Base-by-base conservation (phyloP, 2,329 filamentous ascomycete genomes). In the Bipolaris gigantea region DNA sequence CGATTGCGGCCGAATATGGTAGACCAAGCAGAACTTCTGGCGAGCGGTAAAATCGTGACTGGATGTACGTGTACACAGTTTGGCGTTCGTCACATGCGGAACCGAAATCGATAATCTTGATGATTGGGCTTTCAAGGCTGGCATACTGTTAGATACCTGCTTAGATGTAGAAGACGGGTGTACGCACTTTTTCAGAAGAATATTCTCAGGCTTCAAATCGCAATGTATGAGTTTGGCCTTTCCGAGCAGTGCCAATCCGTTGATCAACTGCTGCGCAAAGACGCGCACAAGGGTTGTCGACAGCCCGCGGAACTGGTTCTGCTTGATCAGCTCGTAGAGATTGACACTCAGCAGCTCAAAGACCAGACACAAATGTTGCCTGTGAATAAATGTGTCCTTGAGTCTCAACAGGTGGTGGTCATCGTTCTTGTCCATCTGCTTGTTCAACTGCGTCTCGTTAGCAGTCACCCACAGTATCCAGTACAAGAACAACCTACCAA, bases 31-130 rank as follows among this genome's bases (percentile, higher is more conserved):
- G 77, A 11, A 99, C 94, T 74, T 99, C 94, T 1, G 94, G 94
- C 0, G 94, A 99, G 60, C 94, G 87, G 77, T 99, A 99, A 77
- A 99, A 99, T 65, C 94, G 85, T 9, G 94, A 99, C 75, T 99
- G 94, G 57, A 99, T 99, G 74, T 99, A 99, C 5, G 94, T 99
- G 75, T 99, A 99, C 25, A 99, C 94, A 0, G 94, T 99, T 74
- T 99, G 94, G 46, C 94, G 87, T 77, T 99, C 94, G 74, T 99
- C 94, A 75, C 94, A 99, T 13, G 94, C 94, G 34, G 94, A 99
- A 39, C 94, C 94, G 72, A 99, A 99, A 81, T 99, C 94, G 73
- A 99, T 99, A 69, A 99, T 97, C 76, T 99, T 99, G 83, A 99
- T 99, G 64, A 99, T 97, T 3, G 94, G 94, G 68, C 93, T 97